Evolutionary conservation across 306 rosid genomes (phyloP), one percentile per base, ranked within the genome.

Genomic region (Lathyrus aphaca): DNA sequence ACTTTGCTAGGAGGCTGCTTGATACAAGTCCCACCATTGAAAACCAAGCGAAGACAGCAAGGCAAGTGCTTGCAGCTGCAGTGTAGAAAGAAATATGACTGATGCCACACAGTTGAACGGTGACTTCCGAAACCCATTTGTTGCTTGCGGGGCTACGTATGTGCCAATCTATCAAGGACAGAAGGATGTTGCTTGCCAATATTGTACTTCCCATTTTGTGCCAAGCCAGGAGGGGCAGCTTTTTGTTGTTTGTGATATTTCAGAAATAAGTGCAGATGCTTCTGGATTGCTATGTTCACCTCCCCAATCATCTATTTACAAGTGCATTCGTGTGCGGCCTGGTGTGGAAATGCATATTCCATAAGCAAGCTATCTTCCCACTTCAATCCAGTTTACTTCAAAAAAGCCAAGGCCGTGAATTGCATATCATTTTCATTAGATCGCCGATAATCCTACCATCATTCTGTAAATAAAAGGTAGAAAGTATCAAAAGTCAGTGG

Each of bases 41-140:
- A 79, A 86, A 43, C 82, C 98, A 90, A 77, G 86, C 91, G 6
- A 93, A 79, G 87, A 50, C 59, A 48, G 91, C 98, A 16, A 83
- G 98, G 78, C 97, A 93, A 81, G 97, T 93, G 70, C 76, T 90
- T 51, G 82, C 86, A 59, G 96, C 91, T 50, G 98, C 98, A 8
- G n/a, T n/a, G n/a, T n/a, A n/a, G 98, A 90, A 88, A 90, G 72
- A 87, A 93, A 86, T 72, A 86, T 88, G 96, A 85, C 91, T 5
- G 97, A 93, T 80, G 76, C 83, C n/a, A 64, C 87, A 48, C 71
- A 83, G 77, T 81, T 93, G 85, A 93, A 90, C 78, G 90, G 90
- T 69, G 98, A 90, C 74, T 93, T 88, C 80, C 80, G 98, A 38
- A 93, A 93, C 75, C 98, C 98, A 17, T 93, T 93, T 81, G 98